Conservation (phyloP, 768 basidiomycete genomes). For the Pholiota molesta region DNA sequence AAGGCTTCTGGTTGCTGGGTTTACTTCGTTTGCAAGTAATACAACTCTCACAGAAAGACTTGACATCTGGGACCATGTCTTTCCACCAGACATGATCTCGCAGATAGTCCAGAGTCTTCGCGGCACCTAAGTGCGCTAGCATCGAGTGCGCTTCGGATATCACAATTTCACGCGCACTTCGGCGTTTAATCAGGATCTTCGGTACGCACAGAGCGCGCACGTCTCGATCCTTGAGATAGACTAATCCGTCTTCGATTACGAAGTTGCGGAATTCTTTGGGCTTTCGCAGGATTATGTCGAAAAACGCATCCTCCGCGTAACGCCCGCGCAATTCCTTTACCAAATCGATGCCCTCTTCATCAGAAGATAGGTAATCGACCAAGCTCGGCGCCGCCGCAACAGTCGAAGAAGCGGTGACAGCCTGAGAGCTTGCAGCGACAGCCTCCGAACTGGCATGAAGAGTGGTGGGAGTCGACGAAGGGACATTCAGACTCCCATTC, state of each 20-base stretch:
- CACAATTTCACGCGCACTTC: slow-evolving; percentile 6
- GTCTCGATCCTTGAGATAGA: slow-evolving; percentile 6
- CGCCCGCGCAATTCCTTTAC: no score
- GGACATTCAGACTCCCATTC: no score
- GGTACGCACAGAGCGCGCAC: slow-evolving; percentile 4
- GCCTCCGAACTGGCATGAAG: no score
- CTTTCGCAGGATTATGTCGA: no score
- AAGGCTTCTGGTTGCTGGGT: slow-evolving; percentile 9
- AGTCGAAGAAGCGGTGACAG: no score
- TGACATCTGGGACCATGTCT: slow-evolving; percentile 3
- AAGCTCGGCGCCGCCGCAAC: no score
- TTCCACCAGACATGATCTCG: slow-evolving; percentile 14
- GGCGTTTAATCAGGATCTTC: background rate
- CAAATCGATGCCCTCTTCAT: no score
- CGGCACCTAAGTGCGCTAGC: slow-evolving; percentile 6
- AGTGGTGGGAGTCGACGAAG: no score
- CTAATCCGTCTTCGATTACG: slow-evolving; percentile 14
- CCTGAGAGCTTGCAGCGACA: no score
- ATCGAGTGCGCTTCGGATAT: slow-evolving; percentile 10
- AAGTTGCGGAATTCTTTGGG: background rate
- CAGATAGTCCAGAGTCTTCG: slow-evolving; percentile 11
- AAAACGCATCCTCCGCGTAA: no score
- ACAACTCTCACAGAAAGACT: slow-evolving; percentile 9
- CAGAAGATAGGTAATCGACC: no score
- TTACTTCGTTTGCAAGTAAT: slow-evolving; percentile 11